Conservation (phyloP, 2,329 filamentous ascomycete genomes). For the Beauveria caledonica region DNA sequence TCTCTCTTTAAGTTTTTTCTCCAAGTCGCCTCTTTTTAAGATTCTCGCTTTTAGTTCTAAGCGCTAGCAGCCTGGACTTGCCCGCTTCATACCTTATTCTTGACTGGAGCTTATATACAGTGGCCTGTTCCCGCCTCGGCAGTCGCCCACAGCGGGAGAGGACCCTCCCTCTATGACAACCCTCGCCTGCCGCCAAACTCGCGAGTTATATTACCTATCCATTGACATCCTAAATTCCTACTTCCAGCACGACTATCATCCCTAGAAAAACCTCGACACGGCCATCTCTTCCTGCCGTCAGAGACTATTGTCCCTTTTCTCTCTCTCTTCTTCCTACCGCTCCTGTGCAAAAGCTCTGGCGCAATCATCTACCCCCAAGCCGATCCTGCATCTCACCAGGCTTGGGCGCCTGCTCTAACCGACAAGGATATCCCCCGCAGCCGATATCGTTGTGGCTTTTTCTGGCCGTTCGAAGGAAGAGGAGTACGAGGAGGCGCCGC, state of each 20-base stretch:
- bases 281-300: not conserved
- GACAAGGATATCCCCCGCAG: conserved; percentile 7
- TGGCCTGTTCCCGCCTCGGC: not conserved
- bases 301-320: not conserved
- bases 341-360: not conserved
- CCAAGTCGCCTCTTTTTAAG: not conserved
- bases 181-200: not conserved
- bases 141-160: not conserved
- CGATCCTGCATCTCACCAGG: not conserved
- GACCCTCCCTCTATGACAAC: not conserved
- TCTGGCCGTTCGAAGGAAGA: not conserved
- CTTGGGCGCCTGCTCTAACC: not conserved
- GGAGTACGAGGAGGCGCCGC: not conserved
- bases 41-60: not conserved
- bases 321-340: too few relatives aligned
- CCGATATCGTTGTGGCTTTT: not conserved
- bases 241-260: not conserved
- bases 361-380: too few relatives aligned
- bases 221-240: not conserved
- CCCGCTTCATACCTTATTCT: not conserved
- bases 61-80: not conserved
- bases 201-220: not conserved
- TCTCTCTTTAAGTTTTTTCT: not conserved
- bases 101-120: not conserved
- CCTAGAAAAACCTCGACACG: not conserved